These are phyloP conservation scores for Aspergillus jensenii DNA, from an alignment of 2,329 filamentous ascomycete species.

Conservation along the genomic window DNA sequence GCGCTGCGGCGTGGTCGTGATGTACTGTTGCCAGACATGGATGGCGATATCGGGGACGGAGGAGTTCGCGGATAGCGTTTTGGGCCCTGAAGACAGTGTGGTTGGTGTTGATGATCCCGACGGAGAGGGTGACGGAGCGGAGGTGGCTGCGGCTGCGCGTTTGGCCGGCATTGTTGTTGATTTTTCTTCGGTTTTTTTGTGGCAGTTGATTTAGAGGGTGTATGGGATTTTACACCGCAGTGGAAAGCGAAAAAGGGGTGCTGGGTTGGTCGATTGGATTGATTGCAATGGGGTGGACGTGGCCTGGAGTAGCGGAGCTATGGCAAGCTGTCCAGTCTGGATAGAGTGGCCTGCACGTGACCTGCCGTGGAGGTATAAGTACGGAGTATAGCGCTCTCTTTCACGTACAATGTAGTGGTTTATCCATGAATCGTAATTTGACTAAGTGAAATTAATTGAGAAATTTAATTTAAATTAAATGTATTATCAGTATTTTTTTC, in stretches of 20 bases:
- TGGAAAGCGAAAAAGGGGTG: background rate
- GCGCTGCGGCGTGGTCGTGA: slow-evolving; percentile 78
- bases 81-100: slow-evolving; percentile 33
- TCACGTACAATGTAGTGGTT: background rate
- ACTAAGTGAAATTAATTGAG: background rate
- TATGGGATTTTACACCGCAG: background rate
- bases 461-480: background rate
- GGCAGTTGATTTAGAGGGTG: background rate
- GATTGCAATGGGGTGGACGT: background rate
- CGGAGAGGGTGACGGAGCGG: slow-evolving; percentile 59
- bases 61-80: slow-evolving; percentile 40
- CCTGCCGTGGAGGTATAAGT: background rate
- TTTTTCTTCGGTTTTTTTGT: background rate
- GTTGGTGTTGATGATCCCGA: slow-evolving; percentile 2
- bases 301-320: background rate
- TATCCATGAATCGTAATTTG: background rate
- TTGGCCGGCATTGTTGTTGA: slow-evolving; percentile 6
- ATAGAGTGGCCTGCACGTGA: slow-evolving; percentile 6
- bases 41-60: slow-evolving; percentile 59
- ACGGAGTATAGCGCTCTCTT: background rate
- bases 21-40: slow-evolving; percentile 76
- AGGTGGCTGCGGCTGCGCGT: slow-evolving; percentile 36
- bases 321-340: slow-evolving; percentile 12
- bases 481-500: background rate
- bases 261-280: background rate